phyloP scores from a whole-genome alignment of 2,329 filamentous ascomycete species.

The Xylaria sp. region DNA sequence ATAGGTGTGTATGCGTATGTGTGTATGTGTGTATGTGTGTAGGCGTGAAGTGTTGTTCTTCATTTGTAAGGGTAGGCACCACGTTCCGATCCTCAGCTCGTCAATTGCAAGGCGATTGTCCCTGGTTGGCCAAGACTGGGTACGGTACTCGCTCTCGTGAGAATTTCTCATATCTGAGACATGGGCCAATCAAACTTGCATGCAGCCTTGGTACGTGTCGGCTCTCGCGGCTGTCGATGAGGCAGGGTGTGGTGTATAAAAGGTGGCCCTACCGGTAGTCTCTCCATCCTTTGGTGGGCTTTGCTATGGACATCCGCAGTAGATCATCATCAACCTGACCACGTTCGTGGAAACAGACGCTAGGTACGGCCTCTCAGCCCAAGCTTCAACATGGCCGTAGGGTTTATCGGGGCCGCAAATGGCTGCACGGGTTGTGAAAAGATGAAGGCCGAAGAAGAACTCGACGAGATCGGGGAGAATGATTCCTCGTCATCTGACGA shows the following conservation, averaged over 20 bases:
- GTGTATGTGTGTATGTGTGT: too few species aligned
- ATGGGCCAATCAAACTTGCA: constrained; percentile 32
- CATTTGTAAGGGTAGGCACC: neutral
- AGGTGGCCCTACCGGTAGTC: constrained; percentile 6
- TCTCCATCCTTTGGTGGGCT: neutral
- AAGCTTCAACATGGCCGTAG: constrained; percentile 38
- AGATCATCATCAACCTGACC: neutral
- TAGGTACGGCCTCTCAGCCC: neutral
- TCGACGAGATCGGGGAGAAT: constrained; percentile 10
- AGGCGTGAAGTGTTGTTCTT: neutral
- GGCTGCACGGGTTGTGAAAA: constrained; percentile 43
- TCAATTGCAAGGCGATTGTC: constrained; percentile 5
- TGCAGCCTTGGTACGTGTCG: constrained; percentile 22
- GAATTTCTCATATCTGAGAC: constrained; percentile 27
- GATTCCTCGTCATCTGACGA: too few species aligned
- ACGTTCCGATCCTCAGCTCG: constrained; percentile 16
- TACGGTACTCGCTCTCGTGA: constrained; percentile 27
- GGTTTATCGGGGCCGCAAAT: constrained; percentile 22
- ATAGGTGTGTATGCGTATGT: too few species aligned
- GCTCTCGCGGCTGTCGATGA: constrained; percentile 21
- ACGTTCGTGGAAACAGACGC: neutral
- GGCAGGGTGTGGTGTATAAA: constrained; percentile 28
- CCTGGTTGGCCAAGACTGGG: constrained; percentile 7
- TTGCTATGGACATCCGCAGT: constrained; percentile 8
- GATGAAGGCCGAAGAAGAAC: constrained; percentile 42